phyloP scores from a whole-genome alignment of 2,329 filamentous ascomycete genomes.

The Gaeumannomyces tritici region DNA sequence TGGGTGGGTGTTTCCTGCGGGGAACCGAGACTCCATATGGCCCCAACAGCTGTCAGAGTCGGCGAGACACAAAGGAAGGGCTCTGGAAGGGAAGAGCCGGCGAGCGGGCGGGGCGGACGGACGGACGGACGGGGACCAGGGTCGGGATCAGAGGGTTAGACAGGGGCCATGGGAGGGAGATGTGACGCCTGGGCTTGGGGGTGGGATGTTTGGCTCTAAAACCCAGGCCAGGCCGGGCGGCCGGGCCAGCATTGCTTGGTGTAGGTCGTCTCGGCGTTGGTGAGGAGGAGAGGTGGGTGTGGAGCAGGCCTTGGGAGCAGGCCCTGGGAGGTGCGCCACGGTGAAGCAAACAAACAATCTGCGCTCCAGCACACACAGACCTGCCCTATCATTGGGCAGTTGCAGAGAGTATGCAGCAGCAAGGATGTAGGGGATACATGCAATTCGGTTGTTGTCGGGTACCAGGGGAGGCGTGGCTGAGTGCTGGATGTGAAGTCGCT shows the following conservation, averaged over 20 bases:
- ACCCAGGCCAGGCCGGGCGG: neutral
- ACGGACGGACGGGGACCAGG: neutral
- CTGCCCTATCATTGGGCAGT: neutral
- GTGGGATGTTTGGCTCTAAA: neutral
- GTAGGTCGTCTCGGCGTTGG: neutral
- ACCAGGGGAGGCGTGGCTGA: no score
- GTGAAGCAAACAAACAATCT: neutral
- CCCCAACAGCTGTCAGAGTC: no score
- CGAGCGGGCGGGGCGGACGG: no score
- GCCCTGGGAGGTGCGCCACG: neutral
- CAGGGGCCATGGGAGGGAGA: neutral
- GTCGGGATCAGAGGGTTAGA: neutral
- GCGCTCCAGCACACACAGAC: neutral
- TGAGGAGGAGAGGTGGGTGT: neutral
- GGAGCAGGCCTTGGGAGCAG: neutral
- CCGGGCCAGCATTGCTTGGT: neutral
- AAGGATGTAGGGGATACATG: neutral
- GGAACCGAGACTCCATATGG: neutral
- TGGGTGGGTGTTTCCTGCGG: neutral
- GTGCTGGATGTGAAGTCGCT: no score
- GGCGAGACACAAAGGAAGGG: neutral
- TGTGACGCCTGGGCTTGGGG: neutral
- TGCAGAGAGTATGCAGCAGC: neutral
- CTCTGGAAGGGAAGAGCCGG: neutral
- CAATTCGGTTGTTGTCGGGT: no score